Conservation (phyloP, 176 grass and related monocot genomes). For the Musa schizocarpa region DNA sequence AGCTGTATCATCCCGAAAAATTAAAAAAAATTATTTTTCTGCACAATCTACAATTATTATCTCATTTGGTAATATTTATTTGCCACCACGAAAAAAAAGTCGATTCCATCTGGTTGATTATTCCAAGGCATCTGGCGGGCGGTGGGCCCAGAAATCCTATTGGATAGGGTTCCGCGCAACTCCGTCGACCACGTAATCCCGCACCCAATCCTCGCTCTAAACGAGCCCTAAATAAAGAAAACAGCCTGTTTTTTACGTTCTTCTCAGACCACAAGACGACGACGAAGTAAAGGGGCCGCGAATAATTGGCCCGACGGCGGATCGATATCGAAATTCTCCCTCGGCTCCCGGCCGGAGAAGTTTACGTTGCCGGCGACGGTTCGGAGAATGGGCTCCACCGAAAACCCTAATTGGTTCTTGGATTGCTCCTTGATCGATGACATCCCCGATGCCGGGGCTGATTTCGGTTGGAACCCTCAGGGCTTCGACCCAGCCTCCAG, state of each 20-base stretch:
- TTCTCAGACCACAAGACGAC: too few species aligned
- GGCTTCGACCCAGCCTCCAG: not conserved
- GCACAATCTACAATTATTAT: too few species aligned
- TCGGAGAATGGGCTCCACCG: constrained; percentile 12
- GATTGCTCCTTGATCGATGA: constrained; percentile 20
- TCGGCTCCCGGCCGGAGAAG: not conserved
- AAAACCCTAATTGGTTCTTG: constrained; percentile 17
- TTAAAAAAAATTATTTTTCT: too few species aligned
- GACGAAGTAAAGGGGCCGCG: not conserved
- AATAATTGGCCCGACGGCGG: not conserved
- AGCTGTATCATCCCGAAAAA: too few species aligned
- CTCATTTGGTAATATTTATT: too few species aligned
- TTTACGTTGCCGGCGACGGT: not conserved
- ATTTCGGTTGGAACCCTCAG: not conserved
- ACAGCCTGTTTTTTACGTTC: not conserved
- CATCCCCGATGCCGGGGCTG: constrained; percentile 1
- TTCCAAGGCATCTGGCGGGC: not conserved
- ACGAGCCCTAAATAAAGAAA: not conserved
- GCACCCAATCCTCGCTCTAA: not conserved
- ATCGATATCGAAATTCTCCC: not conserved
- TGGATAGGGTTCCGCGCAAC: not conserved
- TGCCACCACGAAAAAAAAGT: too few species aligned
- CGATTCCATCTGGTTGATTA: too few species aligned
- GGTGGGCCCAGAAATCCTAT: not conserved
- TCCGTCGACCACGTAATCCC: constrained; percentile 5